Evolutionary conservation across 2,329 filamentous ascomycete species (phyloP), one percentile per base, ranked within the genome.

Genomic region (Pseudocercospora macadamiae): DNA sequence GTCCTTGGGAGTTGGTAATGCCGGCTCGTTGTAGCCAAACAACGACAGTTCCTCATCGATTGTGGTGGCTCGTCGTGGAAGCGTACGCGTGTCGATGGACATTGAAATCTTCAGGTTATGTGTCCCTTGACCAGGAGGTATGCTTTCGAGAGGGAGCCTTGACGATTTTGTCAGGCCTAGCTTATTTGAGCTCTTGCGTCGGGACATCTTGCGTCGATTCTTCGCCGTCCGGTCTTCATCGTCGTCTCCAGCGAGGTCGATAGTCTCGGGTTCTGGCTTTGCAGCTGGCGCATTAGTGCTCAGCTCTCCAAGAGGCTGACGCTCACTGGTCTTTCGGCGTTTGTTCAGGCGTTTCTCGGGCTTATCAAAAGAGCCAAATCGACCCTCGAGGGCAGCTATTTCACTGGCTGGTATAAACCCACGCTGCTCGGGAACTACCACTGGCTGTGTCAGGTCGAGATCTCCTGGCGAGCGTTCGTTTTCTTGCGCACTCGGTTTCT

Each of bases 81-180:
- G 55, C 12, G 44, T 44, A 1, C 30, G 18, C 18, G 51, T 8
- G 5, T 55, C 36, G 3, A 51, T 30, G 0, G 28, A 47, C 2
- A 51, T 54, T 4, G 14, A 51, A 23, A 59, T 12, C 2, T 52
- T 4, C 9, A 70, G 36, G 48, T 67, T 59, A 14, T 68, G 65
- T 19, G 62, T 66, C 7, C 56, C 59, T 54, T 68, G 47, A 7
- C 67, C 68, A 3, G 57, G 51, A 1, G 76, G 75, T 3, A 69
- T 69, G 6, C 70, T 70, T 57, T 80, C 75, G 4, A 79, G 72
- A 0, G 75, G 73, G 0, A 79, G 66, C 8, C 59, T 68, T 1
- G 71, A 73, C 1, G 76, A 76, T 47, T 72, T 75, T 4, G 67
- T 72, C 3, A 73, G 71, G 3, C 55, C 62, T 3, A 63, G 45